Evolutionary conservation across 2,329 filamentous ascomycete species (phyloP).

Genomic region (Hirsutella rhossiliensis): DNA sequence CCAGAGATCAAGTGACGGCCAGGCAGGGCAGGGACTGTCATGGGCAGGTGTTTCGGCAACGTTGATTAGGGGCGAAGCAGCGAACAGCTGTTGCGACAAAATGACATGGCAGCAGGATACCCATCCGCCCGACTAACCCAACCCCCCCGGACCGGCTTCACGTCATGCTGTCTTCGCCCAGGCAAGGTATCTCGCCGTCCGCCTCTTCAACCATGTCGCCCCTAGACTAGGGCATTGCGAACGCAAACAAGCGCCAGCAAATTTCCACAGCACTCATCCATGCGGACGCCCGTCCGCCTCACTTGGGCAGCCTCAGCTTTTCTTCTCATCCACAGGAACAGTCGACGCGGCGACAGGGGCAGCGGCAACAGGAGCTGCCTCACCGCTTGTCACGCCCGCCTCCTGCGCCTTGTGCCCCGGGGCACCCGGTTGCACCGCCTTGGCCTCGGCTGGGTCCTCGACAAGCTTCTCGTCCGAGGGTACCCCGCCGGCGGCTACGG

Average conservation of each 20-base stretch:
- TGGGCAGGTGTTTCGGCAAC: too few species aligned
- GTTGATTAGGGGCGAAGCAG: too few species aligned
- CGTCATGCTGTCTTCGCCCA: too few species aligned
- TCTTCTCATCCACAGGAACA: background rate
- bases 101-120: too few species aligned
- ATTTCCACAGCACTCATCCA: background rate
- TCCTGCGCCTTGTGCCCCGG: slow-evolving; percentile 16
- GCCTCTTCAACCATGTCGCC: too few species aligned
- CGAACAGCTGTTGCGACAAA: too few species aligned
- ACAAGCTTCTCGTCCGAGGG: slow-evolving; percentile 4
- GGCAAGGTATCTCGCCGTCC: too few species aligned
- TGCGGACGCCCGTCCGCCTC: background rate
- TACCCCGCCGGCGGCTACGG: background rate
- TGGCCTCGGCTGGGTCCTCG: slow-evolving; percentile 8
- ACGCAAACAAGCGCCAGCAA: background rate
- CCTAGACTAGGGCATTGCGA: background rate
- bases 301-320: background rate
- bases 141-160: too few species aligned
- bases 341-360: background rate
- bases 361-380: slow-evolving; percentile 6
- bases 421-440: slow-evolving; percentile 1
- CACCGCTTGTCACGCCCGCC: slow-evolving; percentile 27
- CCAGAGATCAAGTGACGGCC: too few species aligned
- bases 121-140: too few species aligned
- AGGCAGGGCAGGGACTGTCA: too few species aligned